Conservation (phyloP, 2,329 filamentous ascomycete genomes). For the Nannizziopsis arthrosporioides region DNA sequence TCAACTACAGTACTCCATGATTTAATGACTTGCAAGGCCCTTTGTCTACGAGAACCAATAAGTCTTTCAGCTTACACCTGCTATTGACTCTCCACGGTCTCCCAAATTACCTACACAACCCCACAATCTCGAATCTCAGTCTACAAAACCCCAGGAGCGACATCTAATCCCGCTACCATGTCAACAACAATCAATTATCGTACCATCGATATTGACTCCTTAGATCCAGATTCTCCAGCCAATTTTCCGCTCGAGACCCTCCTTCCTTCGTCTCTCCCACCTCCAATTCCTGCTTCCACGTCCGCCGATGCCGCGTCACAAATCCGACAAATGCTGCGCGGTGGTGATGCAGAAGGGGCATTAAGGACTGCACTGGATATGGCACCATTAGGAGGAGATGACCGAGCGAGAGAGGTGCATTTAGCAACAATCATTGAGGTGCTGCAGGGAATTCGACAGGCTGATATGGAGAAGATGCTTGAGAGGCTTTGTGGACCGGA, state of each 20-base stretch:
- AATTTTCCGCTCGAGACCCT: constrained; percentile 88
- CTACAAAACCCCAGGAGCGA: background rate
- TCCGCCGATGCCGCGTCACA: constrained; percentile 67
- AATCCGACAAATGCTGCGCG: constrained; percentile 75
- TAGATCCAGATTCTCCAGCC: constrained; percentile 75
- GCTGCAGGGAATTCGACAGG: constrained; percentile 87
- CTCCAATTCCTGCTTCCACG: constrained; percentile 63
- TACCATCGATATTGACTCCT: constrained; percentile 86
- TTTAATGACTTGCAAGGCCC: too few species aligned
- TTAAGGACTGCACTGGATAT: constrained; percentile 73
- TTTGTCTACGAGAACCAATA: too few species aligned
- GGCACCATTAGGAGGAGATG: constrained; percentile 54
- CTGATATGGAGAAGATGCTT: constrained; percentile 85
- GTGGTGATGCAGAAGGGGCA: constrained; percentile 78
- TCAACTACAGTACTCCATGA: too few species aligned
- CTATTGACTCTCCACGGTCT: background rate
- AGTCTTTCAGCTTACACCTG: too few species aligned
- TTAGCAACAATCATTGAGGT: constrained; percentile 83
- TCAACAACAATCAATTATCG: constrained; percentile 51
- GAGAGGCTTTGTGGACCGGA: constrained; percentile 66
- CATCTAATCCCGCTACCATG: constrained; percentile 13
- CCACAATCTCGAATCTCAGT: background rate
- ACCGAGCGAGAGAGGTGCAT: constrained; percentile 63
- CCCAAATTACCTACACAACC: background rate
- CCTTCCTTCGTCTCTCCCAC: constrained; percentile 55